phyloP scores from a whole-genome alignment of 257 asterid genomes.

The Echites panduratus region DNA sequence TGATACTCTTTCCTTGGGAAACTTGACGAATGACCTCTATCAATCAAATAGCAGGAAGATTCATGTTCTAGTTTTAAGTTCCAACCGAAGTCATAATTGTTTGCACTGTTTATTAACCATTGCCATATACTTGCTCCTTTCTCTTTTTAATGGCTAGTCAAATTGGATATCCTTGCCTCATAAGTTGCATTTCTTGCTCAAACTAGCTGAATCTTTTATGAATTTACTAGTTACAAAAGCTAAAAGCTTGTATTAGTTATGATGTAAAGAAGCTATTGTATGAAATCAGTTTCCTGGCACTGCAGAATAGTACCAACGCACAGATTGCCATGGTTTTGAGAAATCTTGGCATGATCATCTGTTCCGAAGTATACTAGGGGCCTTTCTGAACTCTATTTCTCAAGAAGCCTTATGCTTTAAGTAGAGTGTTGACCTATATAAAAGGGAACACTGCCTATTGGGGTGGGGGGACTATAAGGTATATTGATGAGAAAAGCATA shows the following conservation, averaged over 20 bases:
- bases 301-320: not conserved
- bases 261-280: not conserved
- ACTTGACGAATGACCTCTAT: not conserved
- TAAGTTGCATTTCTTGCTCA: not conserved
- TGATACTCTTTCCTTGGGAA: not conserved
- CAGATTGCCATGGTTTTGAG: not conserved
- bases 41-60: not conserved
- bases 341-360: not conserved
- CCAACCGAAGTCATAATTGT: not conserved
- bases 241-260: not conserved
- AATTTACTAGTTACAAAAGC: not conserved
- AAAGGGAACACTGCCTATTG: not conserved
- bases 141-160: not conserved
- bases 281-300: not conserved
- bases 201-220: not conserved
- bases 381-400: not conserved
- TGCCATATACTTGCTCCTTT: not conserved
- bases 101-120: not conserved
- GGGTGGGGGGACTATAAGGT: not conserved
- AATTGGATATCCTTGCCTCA: not conserved
- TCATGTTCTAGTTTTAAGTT: not conserved
- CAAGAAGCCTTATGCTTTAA: not conserved
- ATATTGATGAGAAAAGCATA: not conserved
- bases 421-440: not conserved
- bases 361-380: not conserved